These are phyloP conservation scores for Blastobotrys proliferans DNA, from an alignment of 1,139 yeast species.

Conservation along the genomic window DNA sequence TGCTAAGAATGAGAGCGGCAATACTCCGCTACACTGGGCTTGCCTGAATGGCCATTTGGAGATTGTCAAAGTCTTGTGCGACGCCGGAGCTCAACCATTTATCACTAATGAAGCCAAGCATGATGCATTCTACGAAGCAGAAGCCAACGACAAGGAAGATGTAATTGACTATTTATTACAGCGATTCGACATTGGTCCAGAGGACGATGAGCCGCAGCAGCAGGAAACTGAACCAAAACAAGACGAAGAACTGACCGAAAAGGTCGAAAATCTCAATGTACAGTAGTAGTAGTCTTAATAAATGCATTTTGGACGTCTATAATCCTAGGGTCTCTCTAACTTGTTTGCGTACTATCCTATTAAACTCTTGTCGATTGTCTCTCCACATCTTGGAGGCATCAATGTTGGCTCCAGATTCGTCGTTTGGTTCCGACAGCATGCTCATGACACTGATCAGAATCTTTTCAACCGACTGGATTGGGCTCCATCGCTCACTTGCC, in stretches of 20 bases:
- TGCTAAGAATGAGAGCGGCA: conserved; percentile 70
- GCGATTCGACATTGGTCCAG: conserved; percentile 68
- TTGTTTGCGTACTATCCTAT: conserved; percentile 58
- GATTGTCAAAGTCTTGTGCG: conserved; percentile 65
- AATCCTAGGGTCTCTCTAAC: conserved; percentile 67
- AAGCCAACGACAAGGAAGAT: conserved; percentile 49
- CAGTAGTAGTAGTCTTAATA: not conserved
- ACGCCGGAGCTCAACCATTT: conserved; percentile 78
- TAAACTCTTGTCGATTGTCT: conserved; percentile 66
- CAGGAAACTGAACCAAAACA: not conserved
- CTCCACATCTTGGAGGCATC: conserved; percentile 94
- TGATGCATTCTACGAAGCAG: conserved; percentile 88
- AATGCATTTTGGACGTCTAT: conserved; percentile 24
- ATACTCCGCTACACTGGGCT: conserved; percentile 96
- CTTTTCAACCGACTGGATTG: conserved; percentile 95
- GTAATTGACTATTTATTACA: conserved; percentile 59
- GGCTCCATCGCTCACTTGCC: conserved; percentile 97
- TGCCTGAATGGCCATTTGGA: conserved; percentile 79
- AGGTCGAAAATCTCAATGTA: not conserved
- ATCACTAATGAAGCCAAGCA: conserved; percentile 69
- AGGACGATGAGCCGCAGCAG: conserved; percentile 27
- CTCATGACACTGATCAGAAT: conserved; percentile 87
- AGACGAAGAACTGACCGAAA: not conserved
- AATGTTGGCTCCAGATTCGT: conserved; percentile 93
- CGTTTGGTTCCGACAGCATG: conserved; percentile 96